Conservation (phyloP, 768 basidiomycete species). For the Boletus vinaceobasis region DNA sequence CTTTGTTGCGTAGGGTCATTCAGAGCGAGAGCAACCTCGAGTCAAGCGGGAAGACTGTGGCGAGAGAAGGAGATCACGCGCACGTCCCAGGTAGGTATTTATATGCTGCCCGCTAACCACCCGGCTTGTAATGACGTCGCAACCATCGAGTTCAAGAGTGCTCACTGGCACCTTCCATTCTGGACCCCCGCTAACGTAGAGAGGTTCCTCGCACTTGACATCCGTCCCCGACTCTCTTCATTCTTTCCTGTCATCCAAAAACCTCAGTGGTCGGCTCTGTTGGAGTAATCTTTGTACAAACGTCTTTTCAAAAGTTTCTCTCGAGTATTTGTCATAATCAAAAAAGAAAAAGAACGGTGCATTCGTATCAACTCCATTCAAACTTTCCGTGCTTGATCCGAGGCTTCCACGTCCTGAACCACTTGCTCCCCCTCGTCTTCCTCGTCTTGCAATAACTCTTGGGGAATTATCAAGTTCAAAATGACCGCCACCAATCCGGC, state of each 20-base stretch:
- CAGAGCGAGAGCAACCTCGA: neutral
- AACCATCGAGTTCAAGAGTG: neutral
- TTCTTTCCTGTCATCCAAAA: neutral
- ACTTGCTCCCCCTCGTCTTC: slow-evolving; percentile 19
- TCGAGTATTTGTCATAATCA: neutral
- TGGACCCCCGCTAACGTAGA: neutral
- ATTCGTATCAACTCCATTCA: neutral
- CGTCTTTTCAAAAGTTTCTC: neutral
- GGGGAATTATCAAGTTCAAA: slow-evolving; percentile 57
- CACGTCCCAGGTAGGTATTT: neutral
- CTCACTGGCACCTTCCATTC: neutral
- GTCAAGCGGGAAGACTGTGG: neutral
- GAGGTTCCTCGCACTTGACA: neutral
- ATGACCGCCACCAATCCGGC: slow-evolving; percentile 56
- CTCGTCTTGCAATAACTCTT: slow-evolving; percentile 22
- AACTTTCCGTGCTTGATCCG: neutral
- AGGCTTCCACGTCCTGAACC: slow-evolving; percentile 25
- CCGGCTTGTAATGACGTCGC: neutral
- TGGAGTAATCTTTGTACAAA: neutral
- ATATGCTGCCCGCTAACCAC: neutral
- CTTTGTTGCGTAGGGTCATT: neutral
- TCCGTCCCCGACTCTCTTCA: too few relatives aligned
- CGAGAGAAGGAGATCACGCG: neutral
- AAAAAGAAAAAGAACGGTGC: neutral
- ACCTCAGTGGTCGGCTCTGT: neutral